phyloP scores from a whole-genome alignment of 2,329 filamentous ascomycete species.

The Botrytis porri region DNA sequence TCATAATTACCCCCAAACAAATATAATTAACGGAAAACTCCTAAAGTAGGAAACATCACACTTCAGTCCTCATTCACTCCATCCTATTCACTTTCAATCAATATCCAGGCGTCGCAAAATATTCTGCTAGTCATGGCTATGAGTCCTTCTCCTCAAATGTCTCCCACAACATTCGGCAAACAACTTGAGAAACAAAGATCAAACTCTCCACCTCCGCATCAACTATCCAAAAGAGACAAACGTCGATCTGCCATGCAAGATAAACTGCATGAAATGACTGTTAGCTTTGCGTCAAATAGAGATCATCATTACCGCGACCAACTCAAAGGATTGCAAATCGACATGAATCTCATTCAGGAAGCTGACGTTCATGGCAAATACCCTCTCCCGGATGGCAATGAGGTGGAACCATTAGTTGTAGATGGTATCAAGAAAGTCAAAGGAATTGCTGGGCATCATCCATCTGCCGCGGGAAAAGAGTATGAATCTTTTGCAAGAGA shows the following conservation, averaged over 20 bases:
- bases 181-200: constrained; percentile 34
- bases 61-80: background rate
- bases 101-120: background rate
- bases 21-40: background rate
- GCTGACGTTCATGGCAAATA: constrained; percentile 76
- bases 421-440: constrained; percentile 35
- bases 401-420: constrained; percentile 40
- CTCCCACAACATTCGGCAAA: constrained; percentile 32
- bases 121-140: constrained; percentile 27
- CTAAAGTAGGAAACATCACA: background rate
- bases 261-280: constrained; percentile 70
- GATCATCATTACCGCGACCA: constrained; percentile 86
- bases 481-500: constrained; percentile 84
- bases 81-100: background rate
- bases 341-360: constrained; percentile 80
- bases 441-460: constrained; percentile 41
- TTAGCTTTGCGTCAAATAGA: constrained; percentile 75
- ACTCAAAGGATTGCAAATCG: constrained; percentile 85
- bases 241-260: constrained; percentile 80
- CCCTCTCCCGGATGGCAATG: constrained; percentile 58
- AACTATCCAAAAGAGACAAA: constrained; percentile 80
- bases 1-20: background rate
- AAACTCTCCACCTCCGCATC: constrained; percentile 36
- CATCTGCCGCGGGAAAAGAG: constrained; percentile 69
- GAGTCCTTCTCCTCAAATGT: constrained; percentile 36